Percentiles rank a stretch among this genome's conserved stretches.
Evolutionary conservation across 2,329 filamentous ascomycete genomes (phyloP).

Genomic region (Alternaria sp.): DNA sequence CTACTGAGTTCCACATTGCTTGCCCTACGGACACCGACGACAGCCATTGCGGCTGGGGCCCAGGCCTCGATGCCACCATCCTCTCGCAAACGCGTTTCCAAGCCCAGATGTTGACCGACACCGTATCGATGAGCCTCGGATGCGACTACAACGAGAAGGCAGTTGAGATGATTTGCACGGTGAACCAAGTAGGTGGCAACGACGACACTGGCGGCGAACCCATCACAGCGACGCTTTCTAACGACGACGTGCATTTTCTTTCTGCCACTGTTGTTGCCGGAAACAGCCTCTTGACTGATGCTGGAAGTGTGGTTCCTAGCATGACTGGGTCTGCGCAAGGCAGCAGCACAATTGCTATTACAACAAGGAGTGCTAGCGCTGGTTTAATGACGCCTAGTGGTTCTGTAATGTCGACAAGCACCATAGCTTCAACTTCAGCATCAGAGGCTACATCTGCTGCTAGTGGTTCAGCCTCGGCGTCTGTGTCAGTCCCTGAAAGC

Average conservation of each 20-base stretch:
- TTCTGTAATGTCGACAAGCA: constrained; percentile 3
- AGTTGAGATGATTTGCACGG: constrained; percentile 38
- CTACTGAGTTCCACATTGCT: constrained; percentile 35
- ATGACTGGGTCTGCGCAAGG: constrained; percentile 11
- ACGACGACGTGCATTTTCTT: constrained; percentile 31
- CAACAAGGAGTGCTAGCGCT: constrained; percentile 12
- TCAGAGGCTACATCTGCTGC: constrained; percentile 18
- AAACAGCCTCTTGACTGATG: constrained; percentile 31
- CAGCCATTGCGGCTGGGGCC: constrained; percentile 40
- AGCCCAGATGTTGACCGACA: constrained; percentile 27
- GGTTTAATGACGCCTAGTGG: constrained; percentile 8
- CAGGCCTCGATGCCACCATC: constrained; percentile 31
- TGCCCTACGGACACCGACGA: constrained; percentile 33
- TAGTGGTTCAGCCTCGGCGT: constrained; percentile 13
- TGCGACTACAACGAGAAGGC: constrained; percentile 38
- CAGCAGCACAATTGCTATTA: constrained; percentile 16
- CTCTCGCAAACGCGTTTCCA: constrained; percentile 34
- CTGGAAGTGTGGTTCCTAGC: constrained; percentile 13
- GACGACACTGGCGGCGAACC: constrained; percentile 17
- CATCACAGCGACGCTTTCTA: constrained; percentile 28
- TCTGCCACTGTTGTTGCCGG: constrained; percentile 37
- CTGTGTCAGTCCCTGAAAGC: constrained; percentile 25
- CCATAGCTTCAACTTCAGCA: constrained; percentile 4
- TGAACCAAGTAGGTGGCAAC: constrained; percentile 31
- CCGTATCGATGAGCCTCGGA: constrained; percentile 35